Conservation (phyloP, 352 stramenopile genomes). For the Elongisporangium senticosum region DNA sequence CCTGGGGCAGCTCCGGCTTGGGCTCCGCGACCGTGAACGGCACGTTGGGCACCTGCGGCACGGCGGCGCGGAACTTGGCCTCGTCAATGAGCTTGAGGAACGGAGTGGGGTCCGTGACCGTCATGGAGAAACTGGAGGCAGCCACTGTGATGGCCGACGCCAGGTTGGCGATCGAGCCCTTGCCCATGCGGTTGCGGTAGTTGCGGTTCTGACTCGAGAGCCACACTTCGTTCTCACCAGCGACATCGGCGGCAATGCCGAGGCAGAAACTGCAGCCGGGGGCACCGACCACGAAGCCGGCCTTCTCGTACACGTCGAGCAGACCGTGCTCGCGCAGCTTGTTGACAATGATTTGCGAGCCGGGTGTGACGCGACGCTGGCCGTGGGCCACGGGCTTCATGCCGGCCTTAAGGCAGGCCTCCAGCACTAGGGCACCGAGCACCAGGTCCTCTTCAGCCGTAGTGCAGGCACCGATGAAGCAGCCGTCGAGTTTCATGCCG, state of each 20-base stretch:
- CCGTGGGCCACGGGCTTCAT: slow-evolving; percentile 49
- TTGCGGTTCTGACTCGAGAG: slow-evolving; percentile 83
- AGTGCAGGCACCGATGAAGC: slow-evolving; percentile 82
- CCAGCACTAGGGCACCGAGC: slow-evolving; percentile 68
- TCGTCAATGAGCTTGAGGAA: slow-evolving; percentile 72
- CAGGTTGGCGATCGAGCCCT: slow-evolving; percentile 75
- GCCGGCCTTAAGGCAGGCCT: slow-evolving; percentile 66
- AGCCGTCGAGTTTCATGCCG: slow-evolving; percentile 78
- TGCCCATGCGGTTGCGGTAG: slow-evolving; percentile 86
- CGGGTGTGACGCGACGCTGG: slow-evolving; percentile 73
- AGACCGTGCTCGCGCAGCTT: slow-evolving; percentile 74
- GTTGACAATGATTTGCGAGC: slow-evolving; percentile 75
- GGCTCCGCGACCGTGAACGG: slow-evolving; percentile 43
- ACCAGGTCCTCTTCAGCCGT: slow-evolving; percentile 80
- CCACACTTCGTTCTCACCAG: slow-evolving; percentile 79
- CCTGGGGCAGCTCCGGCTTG: slow-evolving; percentile 39
- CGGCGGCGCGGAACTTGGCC: slow-evolving; percentile 52
- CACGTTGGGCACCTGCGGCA: slow-evolving; percentile 42
- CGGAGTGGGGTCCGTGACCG: slow-evolving; percentile 68
- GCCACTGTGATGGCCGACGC: slow-evolving; percentile 76
- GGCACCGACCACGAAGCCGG: slow-evolving; percentile 70
- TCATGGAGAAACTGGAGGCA: slow-evolving; percentile 79
- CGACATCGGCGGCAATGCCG: slow-evolving; percentile 77
- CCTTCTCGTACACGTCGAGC: slow-evolving; percentile 72
- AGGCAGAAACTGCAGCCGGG: slow-evolving; percentile 81